Conservation (phyloP, 1,284 basidiomycete species). For the Athelia sp. region DNA sequence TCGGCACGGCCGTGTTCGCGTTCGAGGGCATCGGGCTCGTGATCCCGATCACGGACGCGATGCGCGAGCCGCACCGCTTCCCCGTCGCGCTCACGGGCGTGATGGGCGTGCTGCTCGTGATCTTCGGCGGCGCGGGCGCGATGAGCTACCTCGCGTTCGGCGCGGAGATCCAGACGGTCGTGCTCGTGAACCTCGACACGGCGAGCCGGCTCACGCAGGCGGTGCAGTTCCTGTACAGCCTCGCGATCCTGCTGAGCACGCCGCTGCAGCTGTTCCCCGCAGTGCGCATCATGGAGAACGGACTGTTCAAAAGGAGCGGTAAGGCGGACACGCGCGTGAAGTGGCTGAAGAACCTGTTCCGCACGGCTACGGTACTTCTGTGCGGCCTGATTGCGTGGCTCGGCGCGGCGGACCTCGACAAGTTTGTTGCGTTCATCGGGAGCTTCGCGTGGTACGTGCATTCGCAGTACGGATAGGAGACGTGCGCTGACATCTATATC, state of each 20-base stretch:
- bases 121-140: conserved; percentile 89
- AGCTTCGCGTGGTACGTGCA: conserved; percentile 84
- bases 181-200: conserved; percentile 90
- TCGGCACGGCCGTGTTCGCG: conserved; percentile 97
- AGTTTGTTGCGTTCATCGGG: conserved; percentile 94
- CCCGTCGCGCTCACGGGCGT: conserved; percentile 85
- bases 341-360: conserved; percentile 93
- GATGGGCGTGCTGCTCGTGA: conserved; percentile 76
- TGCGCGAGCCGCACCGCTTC: conserved; percentile 93
- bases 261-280: conserved; percentile 98
- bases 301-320: conserved; percentile 88
- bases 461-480: conserved; percentile 11
- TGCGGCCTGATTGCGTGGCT: conserved; percentile 78
- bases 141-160: conserved; percentile 91
- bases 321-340: conserved; percentile 66
- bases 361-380: conserved; percentile 70
- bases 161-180: conserved; percentile 85
- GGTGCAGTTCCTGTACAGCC: conserved; percentile 82
- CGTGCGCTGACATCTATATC: conserved; percentile 4
- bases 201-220: conserved; percentile 86
- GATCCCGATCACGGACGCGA: conserved; percentile 95
- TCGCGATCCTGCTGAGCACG: conserved; percentile 91
- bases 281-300: conserved; percentile 95
- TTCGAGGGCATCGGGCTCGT: conserved; percentile 97
- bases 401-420: conserved; percentile 91